A percentile compares a stretch with the other conserved stretches of the same genome.
Conservation (phyloP, 2,329 filamentous ascomycete genomes). For the Scedosporium minutisporum region DNA sequence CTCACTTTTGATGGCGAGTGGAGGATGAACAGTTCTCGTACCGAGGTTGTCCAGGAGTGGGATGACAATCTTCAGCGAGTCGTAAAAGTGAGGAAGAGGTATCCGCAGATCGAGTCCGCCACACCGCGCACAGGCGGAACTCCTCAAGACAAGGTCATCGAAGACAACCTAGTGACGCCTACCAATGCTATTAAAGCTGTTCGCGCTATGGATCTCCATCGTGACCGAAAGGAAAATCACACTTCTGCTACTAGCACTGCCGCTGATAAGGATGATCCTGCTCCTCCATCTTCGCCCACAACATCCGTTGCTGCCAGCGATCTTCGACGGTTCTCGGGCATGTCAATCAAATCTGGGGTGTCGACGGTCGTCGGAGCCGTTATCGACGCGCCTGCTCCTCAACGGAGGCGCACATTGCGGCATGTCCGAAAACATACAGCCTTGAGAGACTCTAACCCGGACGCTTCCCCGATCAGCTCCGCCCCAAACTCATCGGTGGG, state of each 20-base stretch:
- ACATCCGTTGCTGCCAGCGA: conserved; percentile 32
- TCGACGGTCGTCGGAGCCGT: conserved; percentile 51
- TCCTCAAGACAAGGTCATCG: conserved; percentile 28
- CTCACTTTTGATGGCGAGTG: conserved; percentile 51
- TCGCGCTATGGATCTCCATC: conserved; percentile 34
- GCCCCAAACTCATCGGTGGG: conserved; percentile 24
- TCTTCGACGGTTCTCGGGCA: conserved; percentile 38
- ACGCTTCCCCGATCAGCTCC: conserved; percentile 32
- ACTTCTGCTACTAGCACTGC: background rate
- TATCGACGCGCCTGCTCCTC: conserved; percentile 35
- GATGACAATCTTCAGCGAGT: conserved; percentile 43
- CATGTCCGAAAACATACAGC: conserved; percentile 48
- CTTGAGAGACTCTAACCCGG: conserved; percentile 36
- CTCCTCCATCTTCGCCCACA: conserved; percentile 13
- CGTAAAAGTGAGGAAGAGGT: conserved; percentile 41
- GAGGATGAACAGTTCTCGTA: conserved; percentile 27
- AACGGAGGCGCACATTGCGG: conserved; percentile 44
- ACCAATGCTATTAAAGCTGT: conserved; percentile 43
- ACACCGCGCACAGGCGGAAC: conserved; percentile 15
- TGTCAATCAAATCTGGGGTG: conserved; percentile 43
- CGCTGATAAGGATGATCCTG: background rate
- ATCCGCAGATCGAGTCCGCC: conserved; percentile 17
- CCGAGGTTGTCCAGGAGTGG: conserved; percentile 43
- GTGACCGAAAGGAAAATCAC: conserved; percentile 15
- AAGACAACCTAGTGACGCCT: conserved; percentile 37